Base-by-base conservation (phyloP, 176 grass and related monocot genomes). In the Hordeum vulgare region DNA sequence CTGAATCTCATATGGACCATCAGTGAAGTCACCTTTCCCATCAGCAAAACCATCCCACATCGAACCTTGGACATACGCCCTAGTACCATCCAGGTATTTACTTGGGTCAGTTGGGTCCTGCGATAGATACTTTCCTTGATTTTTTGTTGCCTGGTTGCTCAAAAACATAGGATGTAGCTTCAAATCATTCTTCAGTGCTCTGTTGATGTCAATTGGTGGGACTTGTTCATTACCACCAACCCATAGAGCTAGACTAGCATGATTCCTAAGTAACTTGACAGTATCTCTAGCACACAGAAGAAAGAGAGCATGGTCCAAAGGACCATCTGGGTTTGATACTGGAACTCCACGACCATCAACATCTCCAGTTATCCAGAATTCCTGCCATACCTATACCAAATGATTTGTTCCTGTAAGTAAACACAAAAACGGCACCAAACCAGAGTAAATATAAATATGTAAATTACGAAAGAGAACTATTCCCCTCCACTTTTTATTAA, bases 361-460 rank as follows among this genome's bases (percentile, higher is more conserved):
- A 83, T 98, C 96, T 85, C 96, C 93, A 83, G 96, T 98, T 88
- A 98, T 98, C 93, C 96, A 98, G 81, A 98, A 98, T 64, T 98
- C 93, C 72, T 98, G 96, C 96, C 96, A 98, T 56, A 98, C 96
- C 96, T 98, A 76, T 37, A 89, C 5, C 73, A 73, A 85, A 89
- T 35, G 34, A 17, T 71, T 86, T 36, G 41, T 29, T 78, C 63
- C 23, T 81, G 61, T 59, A 80, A 92, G 54, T 58, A 77, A 81
- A 61, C 14, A 25, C 76, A 84, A 36, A 60, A 23, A 39, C 60
- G n/a, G 36, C 37, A 42, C 44, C n/a, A 58, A 67, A 82, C 20
- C 8, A 25, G 1, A 7, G 61, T 61, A n/a, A 53, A 66, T 75
- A 13, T 61, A n/a, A 53, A 66, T 75, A 13, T 75, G 24, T 13